Percentiles rank a stretch among this genome's conserved stretches.
Evolutionary conservation across 75 land plant genomes (phyloP).

Genomic region (Cupressus sempervirens): DNA sequence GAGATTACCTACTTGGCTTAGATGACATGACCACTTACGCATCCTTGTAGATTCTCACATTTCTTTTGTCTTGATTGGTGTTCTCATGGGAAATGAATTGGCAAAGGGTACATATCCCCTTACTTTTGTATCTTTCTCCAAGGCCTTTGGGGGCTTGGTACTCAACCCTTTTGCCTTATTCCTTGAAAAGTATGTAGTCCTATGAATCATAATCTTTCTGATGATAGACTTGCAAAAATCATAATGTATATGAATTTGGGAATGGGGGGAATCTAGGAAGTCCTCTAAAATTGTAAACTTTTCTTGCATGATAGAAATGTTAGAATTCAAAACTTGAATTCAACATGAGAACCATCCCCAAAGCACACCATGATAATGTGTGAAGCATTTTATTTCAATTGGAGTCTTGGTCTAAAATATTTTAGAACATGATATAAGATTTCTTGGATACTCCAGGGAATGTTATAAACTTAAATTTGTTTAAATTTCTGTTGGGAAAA

Average conservation of each 20-base stretch:
- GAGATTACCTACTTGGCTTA: not conserved
- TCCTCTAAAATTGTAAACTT: too few relatives aligned
- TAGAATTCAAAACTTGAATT: not conserved
- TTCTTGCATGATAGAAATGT: not conserved
- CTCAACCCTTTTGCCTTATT: constrained; percentile 5
- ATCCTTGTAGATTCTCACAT: constrained; percentile 4
- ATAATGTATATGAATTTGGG: not conserved
- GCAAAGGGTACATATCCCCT: constrained; percentile 2
- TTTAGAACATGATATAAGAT: not conserved
- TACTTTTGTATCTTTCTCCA: not conserved
- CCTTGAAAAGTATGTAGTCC: not conserved
- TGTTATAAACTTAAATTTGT: not conserved
- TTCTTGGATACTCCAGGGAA: too few relatives aligned
- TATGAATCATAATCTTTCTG: not conserved
- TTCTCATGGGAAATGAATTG: not conserved
- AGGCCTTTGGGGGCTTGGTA: not conserved
- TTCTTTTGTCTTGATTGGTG: not conserved
- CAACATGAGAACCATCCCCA: too few relatives aligned
- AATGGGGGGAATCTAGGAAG: too few relatives aligned
- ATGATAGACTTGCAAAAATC: not conserved
- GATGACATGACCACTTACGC: not conserved
- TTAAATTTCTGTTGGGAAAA: not conserved
- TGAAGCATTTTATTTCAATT: too few relatives aligned
- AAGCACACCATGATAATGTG: too few relatives aligned
- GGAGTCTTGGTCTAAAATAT: not conserved